These are phyloP conservation scores for Calonectria fujianensis DNA, from an alignment of 2,329 filamentous ascomycete genomes.

Conservation along the genomic window DNA sequence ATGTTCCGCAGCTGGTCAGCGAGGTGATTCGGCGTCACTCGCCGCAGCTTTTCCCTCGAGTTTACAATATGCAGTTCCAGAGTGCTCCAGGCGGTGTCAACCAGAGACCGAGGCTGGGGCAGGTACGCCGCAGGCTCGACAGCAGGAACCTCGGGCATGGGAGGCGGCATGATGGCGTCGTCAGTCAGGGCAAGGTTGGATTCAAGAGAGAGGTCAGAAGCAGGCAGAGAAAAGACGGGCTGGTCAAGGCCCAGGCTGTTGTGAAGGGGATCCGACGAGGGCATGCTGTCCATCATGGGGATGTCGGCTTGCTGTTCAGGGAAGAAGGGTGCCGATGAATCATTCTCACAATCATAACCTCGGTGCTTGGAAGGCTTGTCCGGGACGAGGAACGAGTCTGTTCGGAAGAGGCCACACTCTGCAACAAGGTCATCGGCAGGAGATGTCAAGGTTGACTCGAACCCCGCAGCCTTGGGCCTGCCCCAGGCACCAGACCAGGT, in stretches of 20 bases:
- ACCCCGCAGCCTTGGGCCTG: constrained; percentile 59
- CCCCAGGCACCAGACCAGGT: constrained; percentile 64
- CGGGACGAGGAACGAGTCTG: constrained; percentile 49
- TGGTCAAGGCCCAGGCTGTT: constrained; percentile 59
- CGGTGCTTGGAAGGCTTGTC: constrained; percentile 51
- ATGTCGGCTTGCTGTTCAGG: constrained; percentile 67
- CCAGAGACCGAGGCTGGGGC: constrained; percentile 58
- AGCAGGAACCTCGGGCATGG: constrained; percentile 41
- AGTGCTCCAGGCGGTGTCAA: constrained; percentile 66
- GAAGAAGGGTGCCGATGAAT: constrained; percentile 56
- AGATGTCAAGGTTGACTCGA: constrained; percentile 67
- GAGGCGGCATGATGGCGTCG: constrained; percentile 48
- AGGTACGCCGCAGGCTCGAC: constrained; percentile 51
- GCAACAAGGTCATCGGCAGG: constrained; percentile 64
- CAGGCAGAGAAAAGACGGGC: constrained; percentile 60
- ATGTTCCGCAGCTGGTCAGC: constrained; percentile 64
- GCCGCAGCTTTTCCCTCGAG: constrained; percentile 66
- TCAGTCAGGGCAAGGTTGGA: constrained; percentile 63
- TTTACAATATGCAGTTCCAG: constrained; percentile 67
- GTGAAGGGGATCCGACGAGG: constrained; percentile 54
- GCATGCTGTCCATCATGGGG: constrained; percentile 58
- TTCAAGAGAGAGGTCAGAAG: constrained; percentile 59
- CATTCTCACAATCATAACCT: constrained; percentile 54
- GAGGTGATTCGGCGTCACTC: constrained; percentile 64
- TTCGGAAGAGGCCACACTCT: constrained; percentile 57